Evolutionary conservation across 768 basidiomycete species (phyloP), one percentile per base, ranked within the genome.

Genomic region (Boletus eberwhitei): DNA sequence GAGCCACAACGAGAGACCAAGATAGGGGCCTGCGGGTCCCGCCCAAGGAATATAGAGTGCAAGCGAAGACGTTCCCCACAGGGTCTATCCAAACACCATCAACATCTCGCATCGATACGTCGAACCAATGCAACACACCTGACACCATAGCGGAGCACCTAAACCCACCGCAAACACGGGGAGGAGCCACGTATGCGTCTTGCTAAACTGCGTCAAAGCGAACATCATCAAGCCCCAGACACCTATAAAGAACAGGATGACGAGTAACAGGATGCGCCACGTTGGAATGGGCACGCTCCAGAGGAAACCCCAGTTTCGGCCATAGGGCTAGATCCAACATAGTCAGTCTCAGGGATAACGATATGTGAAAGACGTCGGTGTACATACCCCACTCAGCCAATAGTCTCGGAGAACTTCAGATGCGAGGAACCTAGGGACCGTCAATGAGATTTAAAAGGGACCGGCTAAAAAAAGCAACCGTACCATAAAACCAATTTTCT

Each of bases 11-110:
- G 87, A 88, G 29, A 93, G 81, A 40, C 92, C 92, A 52, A 96
- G 83, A 68, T 95, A 97, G 22, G 93, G 91, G 17, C 94, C 94
- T 4, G 79, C 84, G 12, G 66, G 67, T 12, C 94, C 93, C 3
- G 89, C 94, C 94, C 94, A 97, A 5, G 94, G 93, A 54, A 97
- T 87, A 68, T 96, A 97, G 16, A 94, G 74, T 5, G 91, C 94
- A 41, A 97, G 80, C 32, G 92, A 93, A 5, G 93, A 96, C 9
- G 93, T 94, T 64, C 94, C 93, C 94, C 94, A 97, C 44, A 94
- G 74, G 84, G 94, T 96, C 83, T 85, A 51, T 26, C 21, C 52
- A 55, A 52, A 50, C 39, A 36, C 8, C 41, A 31, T 57, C 48
- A 67, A 21, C 5, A 38, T 8, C 14, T 32, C 35, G 14, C 31